Percentiles rank a stretch among this genome's conserved stretches.
Conservation (phyloP, 2,329 filamentous ascomycete genomes). For the Fusarium sp. region DNA sequence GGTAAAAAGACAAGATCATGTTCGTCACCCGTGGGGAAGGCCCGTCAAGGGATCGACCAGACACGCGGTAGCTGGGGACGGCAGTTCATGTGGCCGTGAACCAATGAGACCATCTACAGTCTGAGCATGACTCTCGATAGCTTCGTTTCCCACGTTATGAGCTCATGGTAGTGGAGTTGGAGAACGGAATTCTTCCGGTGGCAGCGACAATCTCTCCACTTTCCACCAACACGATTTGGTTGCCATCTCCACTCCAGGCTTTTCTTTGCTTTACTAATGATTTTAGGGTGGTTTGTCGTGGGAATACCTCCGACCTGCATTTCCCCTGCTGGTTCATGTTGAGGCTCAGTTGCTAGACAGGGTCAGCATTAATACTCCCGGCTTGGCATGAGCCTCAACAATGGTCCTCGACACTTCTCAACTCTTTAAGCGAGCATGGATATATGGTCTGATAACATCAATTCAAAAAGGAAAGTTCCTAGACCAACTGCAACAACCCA, state of each 20-base stretch:
- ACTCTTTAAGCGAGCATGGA: not conserved
- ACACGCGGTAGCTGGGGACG: constrained; percentile 11
- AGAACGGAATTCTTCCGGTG: constrained; percentile 26
- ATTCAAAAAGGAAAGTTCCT: not conserved
- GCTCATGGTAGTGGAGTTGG: constrained; percentile 2
- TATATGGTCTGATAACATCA: not conserved
- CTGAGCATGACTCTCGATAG: constrained; percentile 21
- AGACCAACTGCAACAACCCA: not conserved
- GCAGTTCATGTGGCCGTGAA: constrained; percentile 17
- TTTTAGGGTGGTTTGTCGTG: constrained; percentile 1
- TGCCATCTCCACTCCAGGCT: constrained; percentile 23
- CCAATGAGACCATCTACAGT: constrained; percentile 14
- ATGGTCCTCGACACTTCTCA: not conserved
- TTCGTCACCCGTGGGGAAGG: constrained; percentile 15
- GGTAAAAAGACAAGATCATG: constrained; percentile 8
- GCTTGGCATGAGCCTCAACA: constrained; percentile 26
- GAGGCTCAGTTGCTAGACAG: constrained; percentile 20
- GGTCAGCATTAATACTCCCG: constrained; percentile 19
- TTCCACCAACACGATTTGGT: constrained; percentile 18
- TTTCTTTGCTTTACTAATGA: constrained; percentile 11
- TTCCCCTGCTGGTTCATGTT: constrained; percentile 6
- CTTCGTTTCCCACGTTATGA: constrained; percentile 4
- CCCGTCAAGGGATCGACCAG: constrained; percentile 25
- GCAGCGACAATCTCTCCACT: constrained; percentile 18
- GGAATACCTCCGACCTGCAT: constrained; percentile 9